Evolutionary conservation across 768 basidiomycete species (phyloP), one percentile per base, ranked within the genome.

Genomic region (Tephrocybe sp.): DNA sequence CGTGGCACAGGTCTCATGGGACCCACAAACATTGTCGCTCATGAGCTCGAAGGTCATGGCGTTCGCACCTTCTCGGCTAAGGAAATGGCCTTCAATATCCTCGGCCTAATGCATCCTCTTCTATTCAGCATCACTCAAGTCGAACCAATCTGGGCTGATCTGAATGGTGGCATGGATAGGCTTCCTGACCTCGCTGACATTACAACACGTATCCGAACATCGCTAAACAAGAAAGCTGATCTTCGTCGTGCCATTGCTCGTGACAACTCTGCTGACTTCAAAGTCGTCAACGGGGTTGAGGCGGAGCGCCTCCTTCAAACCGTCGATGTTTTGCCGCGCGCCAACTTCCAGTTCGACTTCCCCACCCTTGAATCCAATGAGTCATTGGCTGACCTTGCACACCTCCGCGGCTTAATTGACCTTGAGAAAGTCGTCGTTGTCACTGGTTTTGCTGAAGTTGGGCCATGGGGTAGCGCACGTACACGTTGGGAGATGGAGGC

Each of bases 401-500:
- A 89, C 56, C 78, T 98, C 13, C 91, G 82, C 30, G 94, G 94
- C 30, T 74, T 98, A 53, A 81, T 98, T 54, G 97, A 98, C 65
- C 77, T 98, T 19, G 97, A 99, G 57, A 95, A 96, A 71, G 95
- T 98, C 52, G 74, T 93, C 53, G 97, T 99, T 51, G 77, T 98
- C 63, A 96, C 97, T 39, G 97, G 97, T 54, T 98, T 92, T 67
- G 96, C 89, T 30, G 97, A 99, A 68, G 92, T 98, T 45, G 89
- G 97, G 2, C 97, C 97, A 11, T 99, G 96, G 95, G 97, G 97
- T 58, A 94, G 92, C 64, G 89, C 96, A 13, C 85, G 97, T 52
- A 99, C 97, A 2, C 84, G 97, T 52, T 99, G 97, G 97, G 97
- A 99, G 74, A 98, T 99, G 94, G 97, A 99, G 66, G 95, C 94